Percentiles rank a stretch among this genome's conserved stretches.
phyloP scores from a whole-genome alignment of 208 protist genomes.

The Trypanosoma scelopori region DNA sequence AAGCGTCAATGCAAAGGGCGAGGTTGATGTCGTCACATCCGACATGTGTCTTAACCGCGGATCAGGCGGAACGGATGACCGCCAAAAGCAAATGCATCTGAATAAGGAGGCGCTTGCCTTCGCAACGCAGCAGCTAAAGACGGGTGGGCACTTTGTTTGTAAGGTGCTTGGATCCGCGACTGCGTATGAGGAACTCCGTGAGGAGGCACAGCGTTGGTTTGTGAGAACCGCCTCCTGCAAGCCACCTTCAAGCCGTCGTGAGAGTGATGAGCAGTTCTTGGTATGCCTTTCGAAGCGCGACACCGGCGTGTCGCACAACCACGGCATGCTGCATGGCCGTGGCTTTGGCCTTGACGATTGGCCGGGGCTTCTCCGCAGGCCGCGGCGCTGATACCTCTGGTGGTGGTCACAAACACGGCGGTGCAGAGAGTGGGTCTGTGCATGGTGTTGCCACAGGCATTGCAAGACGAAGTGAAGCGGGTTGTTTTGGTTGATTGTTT shows the following conservation, averaged over 20 bases:
- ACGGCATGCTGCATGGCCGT: slow-evolving; percentile 18
- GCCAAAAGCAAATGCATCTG: slow-evolving; percentile 62
- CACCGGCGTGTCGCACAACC: slow-evolving; percentile 20
- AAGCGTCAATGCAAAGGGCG: slow-evolving; percentile 15
- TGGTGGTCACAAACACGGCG: not conserved
- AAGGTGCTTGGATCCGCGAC: slow-evolving; percentile 67
- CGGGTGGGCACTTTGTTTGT: slow-evolving; percentile 76
- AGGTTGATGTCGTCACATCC: slow-evolving; percentile 72
- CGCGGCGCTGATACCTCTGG: not conserved
- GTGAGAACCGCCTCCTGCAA: slow-evolving; percentile 50
- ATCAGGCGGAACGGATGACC: slow-evolving; percentile 52
- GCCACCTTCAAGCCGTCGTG: slow-evolving; percentile 60
- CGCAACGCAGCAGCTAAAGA: slow-evolving; percentile 43
- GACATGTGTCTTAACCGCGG: slow-evolving; percentile 87
- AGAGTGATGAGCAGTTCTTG: slow-evolving; percentile 77
- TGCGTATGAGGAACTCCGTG: slow-evolving; percentile 52
- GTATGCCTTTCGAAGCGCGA: slow-evolving; percentile 44
- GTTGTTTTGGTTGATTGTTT: no score
- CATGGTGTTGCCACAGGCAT: no score
- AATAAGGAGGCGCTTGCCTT: slow-evolving; percentile 53
- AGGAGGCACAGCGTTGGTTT: slow-evolving; percentile 38
- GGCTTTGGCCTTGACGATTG: slow-evolving; percentile 70
- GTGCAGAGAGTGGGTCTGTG: no score
- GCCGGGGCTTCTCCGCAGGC: slow-evolving; percentile 47
- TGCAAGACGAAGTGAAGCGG: no score